Evolutionary conservation across 2,329 filamentous ascomycete species (phyloP).

Genomic region (Microcyclospora pomicola): DNA sequence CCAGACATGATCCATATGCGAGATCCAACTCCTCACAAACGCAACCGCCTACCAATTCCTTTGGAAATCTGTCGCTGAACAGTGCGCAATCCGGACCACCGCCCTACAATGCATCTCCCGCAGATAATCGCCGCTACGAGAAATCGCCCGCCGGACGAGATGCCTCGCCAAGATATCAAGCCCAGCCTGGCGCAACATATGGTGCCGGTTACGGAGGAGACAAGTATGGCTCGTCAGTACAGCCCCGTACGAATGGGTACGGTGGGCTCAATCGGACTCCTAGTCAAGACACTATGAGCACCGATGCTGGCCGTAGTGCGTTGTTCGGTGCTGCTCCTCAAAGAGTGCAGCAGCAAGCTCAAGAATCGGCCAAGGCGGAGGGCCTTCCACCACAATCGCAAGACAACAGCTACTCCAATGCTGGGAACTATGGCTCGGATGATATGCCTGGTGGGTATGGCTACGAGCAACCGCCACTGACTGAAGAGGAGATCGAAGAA

Average conservation of each 20-base stretch:
- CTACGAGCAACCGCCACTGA: slow-evolving; percentile 51
- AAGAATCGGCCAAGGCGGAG: slow-evolving; percentile 15
- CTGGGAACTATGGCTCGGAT: slow-evolving; percentile 9
- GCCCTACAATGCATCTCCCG: slow-evolving; percentile 17
- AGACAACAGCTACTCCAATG: slow-evolving; percentile 20
- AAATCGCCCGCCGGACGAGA: slow-evolving; percentile 31
- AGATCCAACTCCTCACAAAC: slow-evolving; percentile 10
- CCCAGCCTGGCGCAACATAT: slow-evolving; percentile 23
- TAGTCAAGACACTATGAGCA: slow-evolving; percentile 36
- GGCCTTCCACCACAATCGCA: slow-evolving; percentile 1
- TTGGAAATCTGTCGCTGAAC: slow-evolving; percentile 17
- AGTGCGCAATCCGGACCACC: slow-evolving; percentile 21
- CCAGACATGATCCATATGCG: slow-evolving; percentile 17
- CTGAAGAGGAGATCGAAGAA: slow-evolving; percentile 65
- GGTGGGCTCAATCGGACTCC: slow-evolving; percentile 40
- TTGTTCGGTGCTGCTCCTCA: slow-evolving; percentile 48
- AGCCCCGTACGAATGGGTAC: slow-evolving; percentile 23
- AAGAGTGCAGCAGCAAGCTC: slow-evolving; percentile 35
- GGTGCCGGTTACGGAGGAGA: slow-evolving; percentile 38
- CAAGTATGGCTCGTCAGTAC: slow-evolving; percentile 32
- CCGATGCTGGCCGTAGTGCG: slow-evolving; percentile 46
- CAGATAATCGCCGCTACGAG: slow-evolving; percentile 24
- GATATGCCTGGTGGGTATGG: slow-evolving; percentile 15
- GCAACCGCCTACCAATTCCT: slow-evolving; percentile 18
- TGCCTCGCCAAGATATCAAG: slow-evolving; percentile 11